Percentiles rank a stretch among this genome's conserved stretches.
Evolutionary conservation across 176 grass and related monocot genomes (phyloP).

Genomic region (Eragrostis curvula): DNA sequence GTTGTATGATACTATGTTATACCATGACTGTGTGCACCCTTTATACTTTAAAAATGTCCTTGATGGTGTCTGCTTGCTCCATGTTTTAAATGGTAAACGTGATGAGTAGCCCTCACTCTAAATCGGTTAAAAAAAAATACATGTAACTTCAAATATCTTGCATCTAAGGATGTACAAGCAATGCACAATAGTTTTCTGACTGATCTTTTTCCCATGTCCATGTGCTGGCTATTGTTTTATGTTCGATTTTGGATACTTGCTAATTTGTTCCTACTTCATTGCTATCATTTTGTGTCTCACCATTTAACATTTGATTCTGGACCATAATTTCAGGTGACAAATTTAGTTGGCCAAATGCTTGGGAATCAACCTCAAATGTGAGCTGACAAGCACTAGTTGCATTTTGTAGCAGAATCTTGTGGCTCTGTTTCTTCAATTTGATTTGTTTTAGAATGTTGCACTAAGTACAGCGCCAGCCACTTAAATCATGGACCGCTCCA

Average conservation of each 20-base stretch:
- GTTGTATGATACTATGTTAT: neutral
- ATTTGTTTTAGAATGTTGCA: constrained; percentile 23
- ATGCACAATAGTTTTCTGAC: neutral
- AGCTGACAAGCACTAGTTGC: constrained; percentile 31
- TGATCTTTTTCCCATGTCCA: neutral
- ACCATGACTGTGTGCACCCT: neutral
- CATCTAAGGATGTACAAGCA: neutral
- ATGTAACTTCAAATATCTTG: neutral
- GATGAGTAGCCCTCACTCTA: neutral
- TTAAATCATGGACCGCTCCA: constrained; percentile 35
- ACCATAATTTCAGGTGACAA: constrained; percentile 75
- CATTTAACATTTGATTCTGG: neutral
- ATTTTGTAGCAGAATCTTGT: constrained; percentile 36
- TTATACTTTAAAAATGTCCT: neutral
- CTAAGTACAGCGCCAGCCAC: constrained; percentile 23
- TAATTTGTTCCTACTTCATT: neutral
- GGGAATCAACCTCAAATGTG: constrained; percentile 76
- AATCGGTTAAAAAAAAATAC: neutral
- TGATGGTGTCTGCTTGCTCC: neutral
- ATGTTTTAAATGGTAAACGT: neutral
- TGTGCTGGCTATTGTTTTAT: constrained; percentile 12
- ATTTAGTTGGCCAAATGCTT: constrained; percentile 88
- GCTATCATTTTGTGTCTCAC: neutral
- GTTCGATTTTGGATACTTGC: constrained; percentile 14
- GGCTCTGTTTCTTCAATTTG: constrained; percentile 35